Conservation (phyloP, 768 basidiomycete species). For the Russula sp. region DNA sequence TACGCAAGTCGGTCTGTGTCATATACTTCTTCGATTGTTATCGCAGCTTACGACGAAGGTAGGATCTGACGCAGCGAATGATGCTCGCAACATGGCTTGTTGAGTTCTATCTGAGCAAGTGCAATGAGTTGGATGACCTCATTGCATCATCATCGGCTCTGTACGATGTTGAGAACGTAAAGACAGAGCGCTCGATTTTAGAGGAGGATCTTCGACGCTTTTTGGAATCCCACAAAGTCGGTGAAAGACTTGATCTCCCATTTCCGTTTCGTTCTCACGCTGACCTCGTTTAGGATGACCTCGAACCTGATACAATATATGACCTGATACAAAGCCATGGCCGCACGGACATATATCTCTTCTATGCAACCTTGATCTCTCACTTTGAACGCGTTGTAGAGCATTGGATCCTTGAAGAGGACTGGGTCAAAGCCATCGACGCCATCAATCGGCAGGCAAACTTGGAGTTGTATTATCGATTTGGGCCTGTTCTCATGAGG, state of each 20-base stretch:
- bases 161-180: slow-evolving; percentile 78
- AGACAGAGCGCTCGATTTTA: slow-evolving; percentile 69
- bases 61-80: slow-evolving; percentile 94
- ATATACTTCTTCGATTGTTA: too few relatives aligned
- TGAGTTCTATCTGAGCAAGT: slow-evolving; percentile 95
- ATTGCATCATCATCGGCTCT: slow-evolving; percentile 79
- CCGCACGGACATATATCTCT: slow-evolving; percentile 84
- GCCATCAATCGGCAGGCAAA: slow-evolving; percentile 82
- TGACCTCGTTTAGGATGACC: slow-evolving; percentile 50
- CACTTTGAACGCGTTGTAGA: slow-evolving; percentile 82
- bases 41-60: not conserved
- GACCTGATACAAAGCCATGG: slow-evolving; percentile 94
- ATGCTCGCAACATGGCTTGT: slow-evolving; percentile 98
- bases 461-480: slow-evolving; percentile 87
- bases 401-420: slow-evolving; percentile 87
- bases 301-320: slow-evolving; percentile 81
- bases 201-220: slow-evolving; percentile 94
- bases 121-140: slow-evolving; percentile 91
- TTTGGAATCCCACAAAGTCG: slow-evolving; percentile 88
- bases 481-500: slow-evolving; percentile 80
- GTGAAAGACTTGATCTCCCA: slow-evolving; percentile 9
- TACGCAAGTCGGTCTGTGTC: slow-evolving; percentile 64
- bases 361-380: slow-evolving; percentile 75
- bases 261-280: not conserved
- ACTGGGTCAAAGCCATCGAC: slow-evolving; percentile 87